Percentiles rank a stretch among this genome's conserved stretches.
Conservation (phyloP, 164 flowering plant species). For the Berberis vulgaris region DNA sequence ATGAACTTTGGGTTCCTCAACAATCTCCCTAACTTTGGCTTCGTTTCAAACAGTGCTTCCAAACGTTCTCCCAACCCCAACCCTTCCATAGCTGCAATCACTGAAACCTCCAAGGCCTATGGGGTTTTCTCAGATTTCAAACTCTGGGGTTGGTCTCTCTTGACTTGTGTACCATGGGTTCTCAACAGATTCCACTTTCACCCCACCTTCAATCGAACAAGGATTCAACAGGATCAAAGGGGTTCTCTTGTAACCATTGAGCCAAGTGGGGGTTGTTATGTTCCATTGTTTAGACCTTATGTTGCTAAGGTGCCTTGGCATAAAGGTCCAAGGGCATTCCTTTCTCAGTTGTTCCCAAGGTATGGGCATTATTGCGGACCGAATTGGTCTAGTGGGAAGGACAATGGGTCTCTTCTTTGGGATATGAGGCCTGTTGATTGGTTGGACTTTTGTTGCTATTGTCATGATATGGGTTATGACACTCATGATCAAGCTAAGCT, state of each 20-base stretch:
- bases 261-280: constrained; percentile 11
- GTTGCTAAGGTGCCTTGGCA: constrained; percentile 95
- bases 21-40: constrained; percentile 25
- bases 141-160: constrained; percentile 8
- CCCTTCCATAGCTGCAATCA: constrained; percentile 2
- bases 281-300: constrained; percentile 70
- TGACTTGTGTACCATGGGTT: constrained; percentile 45
- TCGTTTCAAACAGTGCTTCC: constrained; percentile 13
- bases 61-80: constrained; percentile 11
- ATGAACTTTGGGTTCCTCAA: constrained; percentile 13
- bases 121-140: constrained; percentile 11
- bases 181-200: constrained; percentile 26
- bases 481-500: constrained; percentile 79
- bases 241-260: constrained; percentile 12
- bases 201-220: constrained; percentile 33
- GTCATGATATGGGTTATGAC: constrained; percentile 91
- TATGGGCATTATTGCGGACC: constrained; percentile 98
- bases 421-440: constrained; percentile 88
- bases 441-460: constrained; percentile 92
- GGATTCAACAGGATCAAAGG: constrained; percentile 23
- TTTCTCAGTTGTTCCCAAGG: constrained; percentile 82
- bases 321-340: constrained; percentile 64
- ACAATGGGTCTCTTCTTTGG: constrained; percentile 71
- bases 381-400: constrained; percentile 97
- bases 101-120: constrained; percentile 19